A percentile compares a stretch with the other conserved stretches of the same genome.
Evolutionary conservation across 2,329 filamentous ascomycete species (phyloP).

Genomic region (Chaetomiaceae sp.): DNA sequence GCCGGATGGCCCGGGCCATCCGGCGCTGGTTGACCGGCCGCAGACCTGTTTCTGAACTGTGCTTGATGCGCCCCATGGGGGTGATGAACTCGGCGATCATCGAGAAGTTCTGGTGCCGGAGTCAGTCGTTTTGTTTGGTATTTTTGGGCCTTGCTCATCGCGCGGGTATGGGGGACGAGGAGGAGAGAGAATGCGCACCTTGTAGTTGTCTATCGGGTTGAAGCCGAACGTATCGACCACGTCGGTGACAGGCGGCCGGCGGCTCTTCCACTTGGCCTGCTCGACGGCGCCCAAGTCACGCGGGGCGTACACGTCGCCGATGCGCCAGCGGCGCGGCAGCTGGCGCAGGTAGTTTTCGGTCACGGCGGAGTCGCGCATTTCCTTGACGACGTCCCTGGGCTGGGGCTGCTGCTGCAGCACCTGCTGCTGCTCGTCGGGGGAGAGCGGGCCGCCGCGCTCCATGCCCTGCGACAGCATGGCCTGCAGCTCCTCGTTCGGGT

Average conservation of each 20-base stretch:
- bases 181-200: slow-evolving; percentile 47
- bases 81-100: slow-evolving; percentile 87
- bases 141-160: too few species aligned
- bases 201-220: slow-evolving; percentile 79
- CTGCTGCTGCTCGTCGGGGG: slow-evolving; percentile 1
- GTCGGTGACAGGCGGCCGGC: slow-evolving; percentile 53
- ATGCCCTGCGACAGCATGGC: slow-evolving; percentile 1
- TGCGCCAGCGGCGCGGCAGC: slow-evolving; percentile 63
- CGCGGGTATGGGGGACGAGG: too few species aligned
- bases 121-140: too few species aligned
- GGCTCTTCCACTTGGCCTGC: slow-evolving; percentile 71
- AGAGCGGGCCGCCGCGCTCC: slow-evolving; percentile 5
- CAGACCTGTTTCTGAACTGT: slow-evolving; percentile 68
- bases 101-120: slow-evolving; percentile 67
- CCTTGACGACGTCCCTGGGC: slow-evolving; percentile 4
- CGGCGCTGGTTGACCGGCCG: slow-evolving; percentile 86
- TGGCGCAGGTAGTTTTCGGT: slow-evolving; percentile 52
- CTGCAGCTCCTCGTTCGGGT: slow-evolving; percentile 6
- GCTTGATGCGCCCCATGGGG: slow-evolving; percentile 76
- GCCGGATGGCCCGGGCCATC: slow-evolving; percentile 85
- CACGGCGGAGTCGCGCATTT: slow-evolving; percentile 4
- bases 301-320: slow-evolving; percentile 84
- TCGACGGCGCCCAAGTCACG: slow-evolving; percentile 75
- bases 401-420: background rate
- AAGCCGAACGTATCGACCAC: slow-evolving; percentile 74